phyloP scores from a whole-genome alignment of 768 basidiomycete genomes.

The Xerocomellus amylosporus region DNA sequence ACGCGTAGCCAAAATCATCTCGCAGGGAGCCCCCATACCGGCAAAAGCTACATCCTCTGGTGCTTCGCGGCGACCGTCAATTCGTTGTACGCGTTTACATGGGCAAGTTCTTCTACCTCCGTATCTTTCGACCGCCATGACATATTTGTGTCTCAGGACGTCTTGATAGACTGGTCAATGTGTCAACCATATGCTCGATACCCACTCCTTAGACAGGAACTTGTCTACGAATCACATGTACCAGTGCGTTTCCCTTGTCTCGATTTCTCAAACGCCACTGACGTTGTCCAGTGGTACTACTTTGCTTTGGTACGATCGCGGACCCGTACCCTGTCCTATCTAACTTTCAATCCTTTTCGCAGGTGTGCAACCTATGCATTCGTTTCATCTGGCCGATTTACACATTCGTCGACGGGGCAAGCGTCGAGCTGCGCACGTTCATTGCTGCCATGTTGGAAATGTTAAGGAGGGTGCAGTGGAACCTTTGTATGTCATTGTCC shows the following conservation, averaged over 20 bases:
- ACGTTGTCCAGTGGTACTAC: slow-evolving; percentile 60
- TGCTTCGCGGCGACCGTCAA: slow-evolving; percentile 60
- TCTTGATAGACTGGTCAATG: slow-evolving; percentile 91
- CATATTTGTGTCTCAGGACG: slow-evolving; percentile 50
- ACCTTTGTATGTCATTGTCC: slow-evolving; percentile 62
- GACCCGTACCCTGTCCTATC: not conserved
- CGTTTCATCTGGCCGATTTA: slow-evolving; percentile 86
- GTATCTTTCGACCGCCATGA: not conserved
- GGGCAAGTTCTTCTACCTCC: slow-evolving; percentile 54
- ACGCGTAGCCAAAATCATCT: not conserved
- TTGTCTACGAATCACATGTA: slow-evolving; percentile 66
- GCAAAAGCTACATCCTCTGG: slow-evolving; percentile 62
- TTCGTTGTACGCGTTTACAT: slow-evolving; percentile 68
- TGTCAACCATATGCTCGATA: slow-evolving; percentile 54
- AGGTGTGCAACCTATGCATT: slow-evolving; percentile 70
- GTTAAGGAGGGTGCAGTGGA: slow-evolving; percentile 84
- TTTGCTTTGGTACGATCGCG: slow-evolving; percentile 59
- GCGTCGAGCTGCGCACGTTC: slow-evolving; percentile 58
- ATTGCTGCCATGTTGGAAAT: slow-evolving; percentile 72
- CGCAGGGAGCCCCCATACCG: slow-evolving; percentile 35
- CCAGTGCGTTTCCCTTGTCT: slow-evolving; percentile 41
- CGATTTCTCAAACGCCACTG: not conserved
- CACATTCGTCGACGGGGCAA: slow-evolving; percentile 51
- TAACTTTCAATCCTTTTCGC: not conserved
- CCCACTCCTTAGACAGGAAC: slow-evolving; percentile 66